Conservation (phyloP, 495 filamentous ascomycete genomes). For the Staphylotrichum tortipilum region DNA sequence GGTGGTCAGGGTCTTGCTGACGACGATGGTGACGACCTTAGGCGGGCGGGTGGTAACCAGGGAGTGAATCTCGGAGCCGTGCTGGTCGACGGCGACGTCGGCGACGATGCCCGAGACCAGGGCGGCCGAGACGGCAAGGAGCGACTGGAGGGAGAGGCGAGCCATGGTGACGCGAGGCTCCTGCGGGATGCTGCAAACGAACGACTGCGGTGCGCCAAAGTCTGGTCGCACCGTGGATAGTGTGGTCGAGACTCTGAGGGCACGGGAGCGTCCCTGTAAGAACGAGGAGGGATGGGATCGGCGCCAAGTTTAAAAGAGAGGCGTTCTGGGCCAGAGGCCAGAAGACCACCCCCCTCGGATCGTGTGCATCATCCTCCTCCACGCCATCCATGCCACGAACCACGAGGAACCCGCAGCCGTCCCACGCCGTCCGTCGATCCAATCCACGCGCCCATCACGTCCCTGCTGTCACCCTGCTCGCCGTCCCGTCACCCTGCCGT, state of each 20-base stretch:
- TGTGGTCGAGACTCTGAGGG: background rate
- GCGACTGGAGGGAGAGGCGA: conserved; percentile 19
- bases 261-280: background rate
- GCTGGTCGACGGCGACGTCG: background rate
- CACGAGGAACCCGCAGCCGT: too few species aligned
- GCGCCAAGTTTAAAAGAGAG: background rate
- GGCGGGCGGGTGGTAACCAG: background rate
- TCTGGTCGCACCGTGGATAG: conserved; percentile 1
- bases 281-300: conserved; percentile 3
- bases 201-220: conserved; percentile 2
- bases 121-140: conserved; percentile 18
- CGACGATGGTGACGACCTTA: conserved; percentile 13
- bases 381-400: too few species aligned
- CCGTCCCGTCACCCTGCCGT: too few species aligned
- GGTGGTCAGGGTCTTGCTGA: conserved; percentile 17
- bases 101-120: conserved; percentile 10
- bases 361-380: too few species aligned
- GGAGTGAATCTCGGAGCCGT: background rate
- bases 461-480: too few species aligned
- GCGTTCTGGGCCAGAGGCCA: background rate
- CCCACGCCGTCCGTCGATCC: background rate
- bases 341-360: too few species aligned
- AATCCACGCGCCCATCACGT: background rate
- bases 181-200: conserved; percentile 5
- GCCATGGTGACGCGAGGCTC: conserved; percentile 13